Percentiles rank a stretch among this genome's conserved stretches.
These are phyloP conservation scores for Neolentinus lepideus DNA, from an alignment of 1,284 basidiomycete genomes.

Conservation along the genomic window DNA sequence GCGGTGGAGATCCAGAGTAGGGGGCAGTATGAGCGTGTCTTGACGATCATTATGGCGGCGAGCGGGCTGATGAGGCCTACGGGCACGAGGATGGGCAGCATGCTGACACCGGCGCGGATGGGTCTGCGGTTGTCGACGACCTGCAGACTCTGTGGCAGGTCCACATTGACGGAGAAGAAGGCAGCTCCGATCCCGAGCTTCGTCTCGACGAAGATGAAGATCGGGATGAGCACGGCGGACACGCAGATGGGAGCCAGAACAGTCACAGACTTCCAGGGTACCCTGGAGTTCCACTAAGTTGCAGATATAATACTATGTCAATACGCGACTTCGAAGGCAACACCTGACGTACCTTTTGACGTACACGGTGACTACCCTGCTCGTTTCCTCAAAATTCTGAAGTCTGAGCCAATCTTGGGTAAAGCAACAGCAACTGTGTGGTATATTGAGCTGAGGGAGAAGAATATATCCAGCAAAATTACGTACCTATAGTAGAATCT, in stretches of 20 bases:
- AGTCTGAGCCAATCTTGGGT: background rate
- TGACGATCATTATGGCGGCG: background rate
- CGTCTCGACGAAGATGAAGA: constrained; percentile 11
- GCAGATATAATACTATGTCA: background rate
- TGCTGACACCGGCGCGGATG: background rate
- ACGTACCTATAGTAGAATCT: constrained; percentile 1
- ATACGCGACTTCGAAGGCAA: background rate
- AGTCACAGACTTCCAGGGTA: constrained; percentile 13
- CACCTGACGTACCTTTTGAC: background rate
- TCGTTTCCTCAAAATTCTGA: constrained; percentile 1
- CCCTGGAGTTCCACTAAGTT: constrained; percentile 2
- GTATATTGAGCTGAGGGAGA: background rate
- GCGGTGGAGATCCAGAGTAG: background rate
- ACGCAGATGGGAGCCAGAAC: constrained; percentile 13
- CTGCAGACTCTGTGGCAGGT: constrained; percentile 1
- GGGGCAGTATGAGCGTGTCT: background rate
- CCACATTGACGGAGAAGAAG: background rate
- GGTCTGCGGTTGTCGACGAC: constrained; percentile 1
- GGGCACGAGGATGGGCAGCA: constrained; percentile 3
- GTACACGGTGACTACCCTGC: constrained; percentile 2
- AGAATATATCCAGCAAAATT: background rate
- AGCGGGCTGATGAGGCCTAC: background rate
- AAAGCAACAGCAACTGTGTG: constrained; percentile 2
- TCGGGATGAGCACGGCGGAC: constrained; percentile 8
- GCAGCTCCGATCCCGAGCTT: constrained; percentile 1